These are phyloP conservation scores for Eucalyptus dawsonii DNA, from an alignment of 345 rosid genomes.

Conservation along the genomic window DNA sequence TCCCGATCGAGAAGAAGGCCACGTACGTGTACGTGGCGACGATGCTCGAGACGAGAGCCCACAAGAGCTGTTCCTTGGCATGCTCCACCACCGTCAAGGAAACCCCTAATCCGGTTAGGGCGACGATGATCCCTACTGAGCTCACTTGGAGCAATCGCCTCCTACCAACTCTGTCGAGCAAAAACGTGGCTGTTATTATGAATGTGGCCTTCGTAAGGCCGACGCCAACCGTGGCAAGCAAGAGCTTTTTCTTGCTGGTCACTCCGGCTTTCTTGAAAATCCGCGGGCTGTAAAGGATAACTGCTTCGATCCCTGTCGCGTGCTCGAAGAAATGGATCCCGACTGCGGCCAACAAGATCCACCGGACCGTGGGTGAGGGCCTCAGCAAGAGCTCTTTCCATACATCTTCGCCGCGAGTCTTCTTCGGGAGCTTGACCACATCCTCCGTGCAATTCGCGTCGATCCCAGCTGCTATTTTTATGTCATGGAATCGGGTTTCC, in stretches of 20 bases:
- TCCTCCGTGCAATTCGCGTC: conserved; percentile 31
- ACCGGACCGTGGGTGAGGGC: conserved; percentile 45
- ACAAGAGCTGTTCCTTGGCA: conserved; percentile 7
- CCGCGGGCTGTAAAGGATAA: conserved; percentile 50
- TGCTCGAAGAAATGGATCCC: conserved; percentile 87
- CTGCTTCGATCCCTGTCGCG: conserved; percentile 60
- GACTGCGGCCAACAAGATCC: conserved; percentile 52
- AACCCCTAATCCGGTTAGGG: conserved; percentile 31
- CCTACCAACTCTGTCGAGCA: conserved; percentile 65
- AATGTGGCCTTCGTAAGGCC: conserved; percentile 55
- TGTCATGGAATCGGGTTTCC: conserved; percentile 37
- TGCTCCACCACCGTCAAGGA: conserved; percentile 42
- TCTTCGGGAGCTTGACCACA: conserved; percentile 3
- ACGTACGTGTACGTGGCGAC: conserved; percentile 35
- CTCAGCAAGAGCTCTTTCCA: conserved; percentile 63
- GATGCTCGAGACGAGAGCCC: conserved; percentile 56
- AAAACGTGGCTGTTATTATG: conserved; percentile 31
- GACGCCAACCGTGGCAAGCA: conserved; percentile 68
- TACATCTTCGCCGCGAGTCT: conserved; percentile 36
- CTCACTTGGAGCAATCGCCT: conserved; percentile 48
- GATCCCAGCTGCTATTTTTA: conserved; percentile 47
- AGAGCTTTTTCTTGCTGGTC: conserved; percentile 24
- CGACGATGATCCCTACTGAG: conserved; percentile 34
- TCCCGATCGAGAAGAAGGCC: conserved; percentile 56
- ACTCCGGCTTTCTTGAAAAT: conserved; percentile 64